phyloP scores from a whole-genome alignment of 257 asterid species.

The Nemophila menziesii region DNA sequence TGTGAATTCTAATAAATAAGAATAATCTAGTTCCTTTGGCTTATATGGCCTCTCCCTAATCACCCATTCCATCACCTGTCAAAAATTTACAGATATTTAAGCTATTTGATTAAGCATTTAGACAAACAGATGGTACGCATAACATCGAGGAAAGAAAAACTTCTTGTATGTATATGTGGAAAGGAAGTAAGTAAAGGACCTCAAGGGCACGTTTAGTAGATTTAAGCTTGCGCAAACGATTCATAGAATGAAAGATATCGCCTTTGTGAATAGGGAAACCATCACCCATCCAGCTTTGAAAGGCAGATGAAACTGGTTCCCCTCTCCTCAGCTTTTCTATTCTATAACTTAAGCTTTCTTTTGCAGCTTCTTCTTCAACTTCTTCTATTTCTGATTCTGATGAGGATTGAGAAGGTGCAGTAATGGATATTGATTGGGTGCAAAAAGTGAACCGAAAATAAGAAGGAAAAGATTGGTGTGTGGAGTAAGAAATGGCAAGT shows the following conservation, averaged over 20 bases:
- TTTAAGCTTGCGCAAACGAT: conserved; percentile 64
- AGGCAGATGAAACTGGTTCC: conserved; percentile 52
- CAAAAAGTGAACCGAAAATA: conserved; percentile 19
- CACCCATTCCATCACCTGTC: conserved; percentile 95
- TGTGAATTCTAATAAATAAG: conserved; percentile 72
- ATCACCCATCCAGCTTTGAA: conserved; percentile 93
- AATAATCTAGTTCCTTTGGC: conserved; percentile 72
- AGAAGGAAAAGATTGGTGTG: conserved; percentile 11
- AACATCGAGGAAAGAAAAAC: background rate
- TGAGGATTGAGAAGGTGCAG: conserved; percentile 11
- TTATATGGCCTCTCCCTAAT: conserved; percentile 84
- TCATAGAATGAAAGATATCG: conserved; percentile 57
- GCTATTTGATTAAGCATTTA: background rate
- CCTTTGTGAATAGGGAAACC: conserved; percentile 75
- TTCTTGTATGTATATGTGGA: conserved; percentile 8
- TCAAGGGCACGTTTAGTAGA: conserved; percentile 62
- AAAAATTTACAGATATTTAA: conserved; percentile 2
- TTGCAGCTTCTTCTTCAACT: conserved; percentile 17
- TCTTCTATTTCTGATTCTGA: conserved; percentile 19
- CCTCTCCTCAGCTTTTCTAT: conserved; percentile 53
- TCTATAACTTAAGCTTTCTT: conserved; percentile 44
- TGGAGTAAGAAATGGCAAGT: conserved; percentile 13
- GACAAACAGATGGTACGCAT: background rate
- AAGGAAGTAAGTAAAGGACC: conserved; percentile 21
- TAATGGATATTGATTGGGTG: conserved; percentile 18